phyloP scores from a whole-genome alignment of 805 yeast species.

The Blastobotrys peoriensis region DNA sequence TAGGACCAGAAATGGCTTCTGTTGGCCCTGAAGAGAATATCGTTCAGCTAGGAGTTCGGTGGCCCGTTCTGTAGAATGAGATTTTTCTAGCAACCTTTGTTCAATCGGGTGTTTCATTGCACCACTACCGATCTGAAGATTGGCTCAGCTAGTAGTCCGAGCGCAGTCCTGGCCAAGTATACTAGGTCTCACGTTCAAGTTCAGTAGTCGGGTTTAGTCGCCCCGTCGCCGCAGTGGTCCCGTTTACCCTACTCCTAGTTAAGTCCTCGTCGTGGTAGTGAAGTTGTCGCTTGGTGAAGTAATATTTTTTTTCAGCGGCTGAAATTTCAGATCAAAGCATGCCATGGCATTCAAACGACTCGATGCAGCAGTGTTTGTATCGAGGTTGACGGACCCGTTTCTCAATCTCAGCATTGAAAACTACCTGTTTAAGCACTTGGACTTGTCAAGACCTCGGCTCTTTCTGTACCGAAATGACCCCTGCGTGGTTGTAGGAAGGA shows the following conservation, averaged over 20 bases:
- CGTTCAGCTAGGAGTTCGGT: slow-evolving; percentile 33
- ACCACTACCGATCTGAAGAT: too few relatives aligned
- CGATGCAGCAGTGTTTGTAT: slow-evolving; percentile 48
- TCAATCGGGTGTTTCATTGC: slow-evolving; percentile 18
- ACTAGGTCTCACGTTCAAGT: too few relatives aligned
- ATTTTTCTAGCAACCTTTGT: slow-evolving; percentile 23
- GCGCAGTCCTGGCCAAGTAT: too few relatives aligned
- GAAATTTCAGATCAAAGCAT: too few relatives aligned
- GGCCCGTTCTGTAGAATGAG: slow-evolving; percentile 27
- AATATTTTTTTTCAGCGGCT: too few relatives aligned
- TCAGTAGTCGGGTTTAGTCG: too few relatives aligned
- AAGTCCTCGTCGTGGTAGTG: too few relatives aligned
- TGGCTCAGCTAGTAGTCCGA: too few relatives aligned
- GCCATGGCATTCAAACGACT: too few relatives aligned
- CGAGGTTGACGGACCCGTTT: slow-evolving; percentile 60
- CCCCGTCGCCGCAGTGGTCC: too few relatives aligned
- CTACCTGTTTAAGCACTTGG: slow-evolving; percentile 51
- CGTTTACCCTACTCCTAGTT: too few relatives aligned
- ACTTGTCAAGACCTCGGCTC: slow-evolving; percentile 42
- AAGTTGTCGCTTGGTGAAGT: too few relatives aligned
- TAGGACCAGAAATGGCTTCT: slow-evolving; percentile 30
- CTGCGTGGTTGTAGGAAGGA: slow-evolving; percentile 91
- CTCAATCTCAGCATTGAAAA: slow-evolving; percentile 79
- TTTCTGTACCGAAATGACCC: slow-evolving; percentile 71
- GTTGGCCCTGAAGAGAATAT: slow-evolving; percentile 31